Evolutionary conservation across 306 rosid genomes (phyloP).

Genomic region (Prunus kanzakura): DNA sequence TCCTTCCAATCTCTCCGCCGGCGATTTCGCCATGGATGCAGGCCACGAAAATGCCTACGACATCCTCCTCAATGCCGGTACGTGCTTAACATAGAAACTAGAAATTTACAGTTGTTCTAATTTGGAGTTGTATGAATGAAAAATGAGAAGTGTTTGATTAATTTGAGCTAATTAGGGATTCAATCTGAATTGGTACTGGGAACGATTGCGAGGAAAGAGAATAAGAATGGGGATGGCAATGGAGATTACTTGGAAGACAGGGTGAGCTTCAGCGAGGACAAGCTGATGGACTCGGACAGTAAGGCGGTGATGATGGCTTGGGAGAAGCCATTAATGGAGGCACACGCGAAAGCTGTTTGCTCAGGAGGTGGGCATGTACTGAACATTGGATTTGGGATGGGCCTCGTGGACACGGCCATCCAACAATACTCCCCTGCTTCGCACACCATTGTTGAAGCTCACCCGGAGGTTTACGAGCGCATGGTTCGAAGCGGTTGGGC

Average conservation of each 20-base stretch:
- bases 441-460: conserved; percentile 91
- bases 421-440: conserved; percentile 63
- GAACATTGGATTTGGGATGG: conserved; percentile 94
- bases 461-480: conserved; percentile 73
- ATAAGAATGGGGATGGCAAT: conserved; percentile 26
- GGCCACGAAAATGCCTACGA: conserved; percentile 65
- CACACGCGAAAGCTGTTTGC: conserved; percentile 93
- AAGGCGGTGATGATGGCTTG: conserved; percentile 98
- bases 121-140: not conserved
- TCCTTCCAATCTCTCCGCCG: conserved; percentile 72
- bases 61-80: conserved; percentile 72
- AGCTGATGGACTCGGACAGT: conserved; percentile 74
- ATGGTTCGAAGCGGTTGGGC: conserved; percentile 71
- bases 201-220: conserved; percentile 69
- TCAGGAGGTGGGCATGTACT: conserved; percentile 76
- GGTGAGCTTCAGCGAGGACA: conserved; percentile 80
- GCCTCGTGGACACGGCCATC: conserved; percentile 85
- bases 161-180: conserved; percentile 47
- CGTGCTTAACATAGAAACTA: not conserved
- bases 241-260: conserved; percentile 75
- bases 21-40: conserved; percentile 68
- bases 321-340: conserved; percentile 98
- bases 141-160: not conserved
- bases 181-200: conserved; percentile 80
- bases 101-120: not conserved